These are phyloP conservation scores for Collybiopsis confluens DNA, from an alignment of 768 basidiomycete species.

Conservation along the genomic window DNA sequence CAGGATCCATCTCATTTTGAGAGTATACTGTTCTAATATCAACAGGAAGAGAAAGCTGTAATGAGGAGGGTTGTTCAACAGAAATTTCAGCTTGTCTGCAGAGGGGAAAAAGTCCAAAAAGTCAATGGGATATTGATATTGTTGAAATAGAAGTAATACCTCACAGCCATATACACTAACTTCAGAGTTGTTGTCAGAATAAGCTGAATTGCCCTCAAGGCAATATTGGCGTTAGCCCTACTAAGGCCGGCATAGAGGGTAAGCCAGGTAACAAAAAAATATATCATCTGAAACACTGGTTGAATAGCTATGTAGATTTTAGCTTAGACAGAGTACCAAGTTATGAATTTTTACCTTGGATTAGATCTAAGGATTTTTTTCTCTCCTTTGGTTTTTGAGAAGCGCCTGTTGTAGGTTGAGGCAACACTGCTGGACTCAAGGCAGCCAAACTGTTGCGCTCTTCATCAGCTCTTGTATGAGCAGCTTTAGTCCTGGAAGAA, in stretches of 20 bases:
- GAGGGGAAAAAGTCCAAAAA: no score
- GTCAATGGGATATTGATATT: no score
- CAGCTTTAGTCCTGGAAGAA: background rate
- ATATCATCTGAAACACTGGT: slow-evolving; percentile 1
- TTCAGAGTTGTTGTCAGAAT: background rate
- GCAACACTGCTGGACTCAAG: no score
- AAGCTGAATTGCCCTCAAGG: slow-evolving; percentile 8
- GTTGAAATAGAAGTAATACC: no score
- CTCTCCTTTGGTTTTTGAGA: no score
- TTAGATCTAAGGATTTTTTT: background rate
- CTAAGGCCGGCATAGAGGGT: slow-evolving; percentile 1
- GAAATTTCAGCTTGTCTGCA: no score
- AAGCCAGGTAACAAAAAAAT: slow-evolving; percentile 7
- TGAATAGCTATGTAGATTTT: background rate
- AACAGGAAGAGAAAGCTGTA: no score
- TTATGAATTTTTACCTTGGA: background rate
- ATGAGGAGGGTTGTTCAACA: no score
- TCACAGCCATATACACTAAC: background rate
- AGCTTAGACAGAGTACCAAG: background rate
- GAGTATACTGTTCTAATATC: no score
- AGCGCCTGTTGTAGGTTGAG: no score
- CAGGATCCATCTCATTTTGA: no score
- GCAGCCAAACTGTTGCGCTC: no score
- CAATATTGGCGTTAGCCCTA: background rate
- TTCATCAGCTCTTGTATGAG: background rate